Conservation (phyloP, 257 asterid genomes). For the Scutellaria minor region DNA sequence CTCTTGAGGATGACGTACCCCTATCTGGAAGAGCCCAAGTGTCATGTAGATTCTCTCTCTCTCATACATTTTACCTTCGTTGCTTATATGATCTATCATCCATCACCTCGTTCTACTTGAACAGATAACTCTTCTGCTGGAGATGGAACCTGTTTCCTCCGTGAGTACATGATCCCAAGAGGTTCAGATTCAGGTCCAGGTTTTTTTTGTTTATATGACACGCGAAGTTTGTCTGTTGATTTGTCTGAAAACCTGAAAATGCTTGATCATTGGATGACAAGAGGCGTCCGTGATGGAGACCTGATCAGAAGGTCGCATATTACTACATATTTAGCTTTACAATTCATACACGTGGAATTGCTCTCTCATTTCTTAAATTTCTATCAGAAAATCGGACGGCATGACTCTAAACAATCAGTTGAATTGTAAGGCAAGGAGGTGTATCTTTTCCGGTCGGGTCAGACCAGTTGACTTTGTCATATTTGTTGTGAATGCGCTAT, state of each 20-base stretch:
- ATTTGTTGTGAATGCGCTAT: conserved; percentile 74
- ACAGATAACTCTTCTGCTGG: conserved; percentile 55
- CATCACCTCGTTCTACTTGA: conserved; percentile 2
- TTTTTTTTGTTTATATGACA: conserved; percentile 70
- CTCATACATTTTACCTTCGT: not conserved
- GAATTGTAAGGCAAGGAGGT: conserved; percentile 49
- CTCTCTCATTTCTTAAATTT: conserved; percentile 17
- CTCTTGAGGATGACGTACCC: conserved; percentile 50
- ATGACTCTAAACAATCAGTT: conserved; percentile 38
- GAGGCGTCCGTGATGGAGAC: conserved; percentile 74
- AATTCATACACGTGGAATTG: not conserved
- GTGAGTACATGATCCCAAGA: conserved; percentile 70
- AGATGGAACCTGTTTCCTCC: conserved; percentile 73
- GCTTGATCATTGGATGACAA: conserved; percentile 63
- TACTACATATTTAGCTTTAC: conserved; percentile 4
- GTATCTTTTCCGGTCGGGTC: conserved; percentile 30
- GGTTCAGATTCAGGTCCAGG: conserved; percentile 56
- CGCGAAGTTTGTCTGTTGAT: conserved; percentile 65
- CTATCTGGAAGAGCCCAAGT: conserved; percentile 78
- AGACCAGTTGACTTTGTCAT: conserved; percentile 62
- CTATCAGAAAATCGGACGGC: conserved; percentile 66
- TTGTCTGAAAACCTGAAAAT: conserved; percentile 49
- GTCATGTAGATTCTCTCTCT: conserved; percentile 48
- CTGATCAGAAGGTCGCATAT: conserved; percentile 57
- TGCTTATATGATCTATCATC: not conserved